Conservation (phyloP, 495 filamentous ascomycete species). For the Trichoderma asperelloides region DNA sequence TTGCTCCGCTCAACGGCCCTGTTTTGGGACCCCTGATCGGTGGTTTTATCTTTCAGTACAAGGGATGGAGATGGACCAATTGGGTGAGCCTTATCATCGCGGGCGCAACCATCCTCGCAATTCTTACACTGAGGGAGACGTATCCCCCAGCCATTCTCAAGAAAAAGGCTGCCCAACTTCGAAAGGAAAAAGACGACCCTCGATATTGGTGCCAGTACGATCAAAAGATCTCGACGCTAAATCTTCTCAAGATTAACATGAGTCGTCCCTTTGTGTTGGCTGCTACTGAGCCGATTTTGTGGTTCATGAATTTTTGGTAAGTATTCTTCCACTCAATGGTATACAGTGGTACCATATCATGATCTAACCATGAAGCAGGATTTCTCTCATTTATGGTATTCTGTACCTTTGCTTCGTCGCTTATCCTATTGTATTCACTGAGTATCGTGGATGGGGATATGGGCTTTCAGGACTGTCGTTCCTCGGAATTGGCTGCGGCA, state of each 20-base stretch:
- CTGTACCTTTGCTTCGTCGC: conserved; percentile 84
- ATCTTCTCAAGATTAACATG: conserved; percentile 58
- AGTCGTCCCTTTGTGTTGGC: conserved; percentile 69
- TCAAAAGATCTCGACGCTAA: conserved; percentile 38
- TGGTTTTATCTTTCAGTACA: conserved; percentile 65
- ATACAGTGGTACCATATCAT: not conserved
- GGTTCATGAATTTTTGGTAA: conserved; percentile 67
- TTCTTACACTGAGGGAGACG: conserved; percentile 58
- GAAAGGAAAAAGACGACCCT: conserved; percentile 67
- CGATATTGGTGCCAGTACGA: conserved; percentile 75
- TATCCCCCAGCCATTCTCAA: conserved; percentile 69
- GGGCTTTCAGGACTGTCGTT: conserved; percentile 70
- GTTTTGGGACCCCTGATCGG: conserved; percentile 58
- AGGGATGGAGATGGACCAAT: conserved; percentile 84
- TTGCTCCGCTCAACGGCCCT: conserved; percentile 74
- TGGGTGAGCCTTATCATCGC: conserved; percentile 70
- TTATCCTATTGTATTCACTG: conserved; percentile 68
- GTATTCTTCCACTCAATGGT: not conserved
- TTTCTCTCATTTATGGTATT: conserved; percentile 53
- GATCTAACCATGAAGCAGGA: conserved; percentile 20
- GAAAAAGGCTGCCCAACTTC: conserved; percentile 53
- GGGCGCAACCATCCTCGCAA: conserved; percentile 44
- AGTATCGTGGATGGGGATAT: conserved; percentile 64
- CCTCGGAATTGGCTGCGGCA: conserved; percentile 70
- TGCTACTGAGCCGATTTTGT: conserved; percentile 77